Base-by-base conservation (phyloP, 2,329 filamentous ascomycete species). In the Aspergillus latus region DNA sequence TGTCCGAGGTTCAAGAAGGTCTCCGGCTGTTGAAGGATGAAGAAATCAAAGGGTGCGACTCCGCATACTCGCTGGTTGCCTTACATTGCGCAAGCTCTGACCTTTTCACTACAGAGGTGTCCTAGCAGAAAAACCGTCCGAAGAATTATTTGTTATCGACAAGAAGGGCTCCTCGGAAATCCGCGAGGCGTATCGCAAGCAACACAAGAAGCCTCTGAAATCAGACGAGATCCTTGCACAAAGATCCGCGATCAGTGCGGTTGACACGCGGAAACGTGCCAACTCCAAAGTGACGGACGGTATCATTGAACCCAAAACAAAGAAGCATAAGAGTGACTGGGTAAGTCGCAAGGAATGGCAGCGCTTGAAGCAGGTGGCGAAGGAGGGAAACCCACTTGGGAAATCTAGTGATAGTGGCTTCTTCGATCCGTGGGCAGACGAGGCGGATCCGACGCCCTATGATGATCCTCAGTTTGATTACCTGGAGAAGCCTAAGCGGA, bases 211-310 rank as follows among this genome's bases (percentile, higher is more conserved):
- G 77, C 82, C 83, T 4, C 84, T 99, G 64, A 96, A 91, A 75
- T 87, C 88, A 61, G 93, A 99, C 71, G 90, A 97, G 70, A 97
- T 99, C 62, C 86, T 99, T 65, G 87, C 88, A 30, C 82, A 87
- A 67, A 87, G 94, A 60, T 97, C 92, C 36, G 87, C 86, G 10
- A 83, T 97, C 7, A 88, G 91, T 3, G 87, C 89, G 10, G 84
- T 99, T 5, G 83, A 89, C 26, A 82, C 84, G 61, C 86, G 88
- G 65, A 99, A 97, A 78, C 87, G 93, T 49, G 70, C 84, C 21
- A 84, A 83, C 54, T 82, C 85, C 48, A 88, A 85, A 67, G 85
- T 88, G 8, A 86, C 85, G 15, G 86, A 95, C 68, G 89, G 90
- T 40, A 78, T 93, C 34, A 76, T 92, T 48, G 82, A 86, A 16